Evolutionary conservation across 139 green algal genomes (phyloP).

Genomic region (Chlamydomonas schloesseri): DNA sequence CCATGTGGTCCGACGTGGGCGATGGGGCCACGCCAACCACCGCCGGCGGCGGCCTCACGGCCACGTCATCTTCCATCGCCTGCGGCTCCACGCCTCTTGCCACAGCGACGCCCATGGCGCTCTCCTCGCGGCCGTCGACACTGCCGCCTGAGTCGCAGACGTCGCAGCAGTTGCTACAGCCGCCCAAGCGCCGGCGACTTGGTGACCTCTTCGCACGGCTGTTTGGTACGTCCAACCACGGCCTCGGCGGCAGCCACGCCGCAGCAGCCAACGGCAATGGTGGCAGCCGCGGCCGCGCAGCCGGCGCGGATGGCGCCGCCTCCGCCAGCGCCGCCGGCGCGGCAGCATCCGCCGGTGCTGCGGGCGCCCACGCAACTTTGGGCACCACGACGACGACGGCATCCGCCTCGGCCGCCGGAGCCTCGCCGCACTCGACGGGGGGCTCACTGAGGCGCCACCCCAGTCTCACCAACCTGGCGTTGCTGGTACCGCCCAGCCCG

Average conservation of each 20-base stretch:
- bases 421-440: too few species aligned
- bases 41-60: too few species aligned
- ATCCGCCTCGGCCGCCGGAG: too few species aligned
- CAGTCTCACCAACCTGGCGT: neutral
- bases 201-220: constrained; percentile 20
- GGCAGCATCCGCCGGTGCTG: neutral
- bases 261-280: neutral
- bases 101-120: too few species aligned
- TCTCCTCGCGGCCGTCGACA: too few species aligned
- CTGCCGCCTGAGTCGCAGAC: too few species aligned
- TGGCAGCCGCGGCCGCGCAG: neutral
- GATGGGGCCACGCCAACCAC: too few species aligned
- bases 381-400: neutral
- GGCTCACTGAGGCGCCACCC: neutral
- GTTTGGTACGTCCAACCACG: neutral
- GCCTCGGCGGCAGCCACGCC: neutral
- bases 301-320: neutral
- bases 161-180: neutral
- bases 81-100: too few species aligned
- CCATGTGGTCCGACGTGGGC: too few species aligned
- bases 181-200: constrained; percentile 22
- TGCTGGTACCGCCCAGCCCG: constrained; percentile 6
- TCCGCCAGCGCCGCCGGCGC: neutral
- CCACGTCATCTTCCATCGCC: too few species aligned
- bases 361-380: neutral